Percentiles rank a stretch among this genome's conserved stretches.
Evolutionary conservation across 2,329 filamentous ascomycete genomes (phyloP).

Genomic region (Fusarium sterilihyphosum): DNA sequence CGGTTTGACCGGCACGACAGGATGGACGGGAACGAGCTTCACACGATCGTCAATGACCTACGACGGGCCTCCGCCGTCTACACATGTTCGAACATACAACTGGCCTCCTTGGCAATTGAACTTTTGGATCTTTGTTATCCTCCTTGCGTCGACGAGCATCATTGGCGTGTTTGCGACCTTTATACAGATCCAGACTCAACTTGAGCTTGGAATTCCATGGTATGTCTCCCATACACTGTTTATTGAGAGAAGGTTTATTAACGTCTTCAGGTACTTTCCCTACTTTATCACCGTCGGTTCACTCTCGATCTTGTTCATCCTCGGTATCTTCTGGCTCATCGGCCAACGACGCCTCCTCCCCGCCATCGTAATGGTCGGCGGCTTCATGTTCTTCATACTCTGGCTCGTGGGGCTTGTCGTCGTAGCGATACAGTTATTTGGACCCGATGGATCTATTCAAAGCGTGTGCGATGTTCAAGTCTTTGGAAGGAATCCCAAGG

Average conservation of each 20-base stretch:
- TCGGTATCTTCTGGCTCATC: constrained; percentile 71
- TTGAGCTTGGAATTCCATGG: constrained; percentile 68
- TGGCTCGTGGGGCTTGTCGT: constrained; percentile 74
- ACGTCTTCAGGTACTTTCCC: constrained; percentile 68
- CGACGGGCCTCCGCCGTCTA: constrained; percentile 53
- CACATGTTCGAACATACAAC: constrained; percentile 68
- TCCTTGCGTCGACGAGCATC: constrained; percentile 66
- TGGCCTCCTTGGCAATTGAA: constrained; percentile 76
- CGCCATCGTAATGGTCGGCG: constrained; percentile 70
- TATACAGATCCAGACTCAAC: constrained; percentile 65
- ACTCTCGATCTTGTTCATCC: constrained; percentile 73
- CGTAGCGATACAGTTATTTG: constrained; percentile 71
- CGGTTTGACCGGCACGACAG: constrained; percentile 45
- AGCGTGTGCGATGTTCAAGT: constrained; percentile 68
- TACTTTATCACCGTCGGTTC: constrained; percentile 69
- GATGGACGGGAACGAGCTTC: constrained; percentile 35
- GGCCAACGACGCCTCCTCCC: constrained; percentile 68
- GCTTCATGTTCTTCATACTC: constrained; percentile 73
- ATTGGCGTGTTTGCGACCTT: constrained; percentile 71
- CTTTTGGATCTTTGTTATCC: constrained; percentile 74
- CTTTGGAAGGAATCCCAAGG: constrained; percentile 59
- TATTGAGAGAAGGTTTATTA: background rate
- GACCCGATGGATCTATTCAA: constrained; percentile 66
- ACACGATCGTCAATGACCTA: constrained; percentile 56
- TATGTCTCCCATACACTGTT: constrained; percentile 47